Evolutionary conservation across 495 filamentous ascomycete genomes (phyloP).

Genomic region (Annulohypoxylon stygium): DNA sequence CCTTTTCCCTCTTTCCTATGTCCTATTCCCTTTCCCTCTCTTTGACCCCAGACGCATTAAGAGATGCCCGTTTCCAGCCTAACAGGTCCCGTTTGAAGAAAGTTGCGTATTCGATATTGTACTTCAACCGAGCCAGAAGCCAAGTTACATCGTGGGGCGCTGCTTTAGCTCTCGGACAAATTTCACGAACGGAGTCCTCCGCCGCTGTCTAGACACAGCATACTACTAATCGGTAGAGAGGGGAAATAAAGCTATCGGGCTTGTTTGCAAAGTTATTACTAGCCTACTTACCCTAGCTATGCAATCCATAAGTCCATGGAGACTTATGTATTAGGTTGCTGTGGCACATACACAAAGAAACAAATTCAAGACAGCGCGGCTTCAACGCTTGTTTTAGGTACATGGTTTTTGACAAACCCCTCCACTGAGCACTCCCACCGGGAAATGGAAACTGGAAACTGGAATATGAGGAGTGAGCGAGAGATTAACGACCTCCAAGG

Average conservation of each 20-base stretch:
- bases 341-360: constrained; percentile 44
- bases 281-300: constrained; percentile 30
- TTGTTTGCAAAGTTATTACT: constrained; percentile 36
- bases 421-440: constrained; percentile 11
- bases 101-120: constrained; percentile 32
- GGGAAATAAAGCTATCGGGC: constrained; percentile 3
- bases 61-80: constrained; percentile 44
- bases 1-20: not conserved
- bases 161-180: constrained; percentile 44
- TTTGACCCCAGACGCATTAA: constrained; percentile 37
- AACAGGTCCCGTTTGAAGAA: constrained; percentile 43
- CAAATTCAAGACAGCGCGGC: constrained; percentile 35
- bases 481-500: constrained; percentile 2
- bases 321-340: constrained; percentile 29
- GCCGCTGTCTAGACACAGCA: constrained; percentile 10
- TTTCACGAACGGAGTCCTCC: constrained; percentile 34
- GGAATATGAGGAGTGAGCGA: constrained; percentile 9
- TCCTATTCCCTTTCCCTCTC: constrained; percentile 5
- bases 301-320: constrained; percentile 11
- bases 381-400: constrained; percentile 26
- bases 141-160: constrained; percentile 44
- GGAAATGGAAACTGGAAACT: not conserved
- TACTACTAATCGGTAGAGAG: not conserved
- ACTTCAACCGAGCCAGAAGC: constrained; percentile 24
- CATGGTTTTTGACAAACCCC: constrained; percentile 17